Evolutionary conservation across 1,139 yeast genomes (phyloP), one percentile per base, ranked within the genome.

Genomic region (Kodamaea suecica): DNA sequence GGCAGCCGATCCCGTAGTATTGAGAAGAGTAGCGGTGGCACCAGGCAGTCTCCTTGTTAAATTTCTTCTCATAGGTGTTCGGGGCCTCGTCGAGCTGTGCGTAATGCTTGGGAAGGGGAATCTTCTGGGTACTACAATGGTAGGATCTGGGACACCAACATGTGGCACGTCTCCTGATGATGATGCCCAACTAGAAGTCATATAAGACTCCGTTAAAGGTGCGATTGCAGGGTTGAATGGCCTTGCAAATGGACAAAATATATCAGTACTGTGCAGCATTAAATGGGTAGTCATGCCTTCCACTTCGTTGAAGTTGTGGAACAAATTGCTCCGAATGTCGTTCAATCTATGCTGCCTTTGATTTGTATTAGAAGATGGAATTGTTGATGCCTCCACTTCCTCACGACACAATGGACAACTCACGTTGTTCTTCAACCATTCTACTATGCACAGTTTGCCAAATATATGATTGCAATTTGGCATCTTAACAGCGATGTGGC

Each of bases 381-480:
- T 11, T 7, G 7, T 13, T 12, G 20, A 19, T 29, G 55, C 46
- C 32, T 49, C 57, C 14, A 69, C 73, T 44, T 68, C 72, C 42
- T 63, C 59, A n/a, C 75, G 53, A 39, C 75, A 69, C 31, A 69
- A 52, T 7, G 75, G 75, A 47, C 75, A 69, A 43, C 68, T 65
- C 4, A 63, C 70, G 43, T 66, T 61, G 27, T 52, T 49, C 41
- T 60, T 59, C 24, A 69, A 49, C 75, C 75, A 69, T 39, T 67
- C 73, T 3, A 66, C 52, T 17, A 69, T 64, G 45, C 75, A 69
- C 7, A 63, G 48, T 39, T 59, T 57, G 6, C 75, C 75, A 43
- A 69, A 69, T 0, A 66, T 46, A 44, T 69, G 75, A 10, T 58
- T 55, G 44, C 75, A 69, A 32, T 53, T 54, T 2, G 74, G 73